A percentile compares a stretch with the other conserved stretches of the same genome.
Evolutionary conservation across 2,329 filamentous ascomycete genomes (phyloP).

Genomic region (Pezicula carpinea): DNA sequence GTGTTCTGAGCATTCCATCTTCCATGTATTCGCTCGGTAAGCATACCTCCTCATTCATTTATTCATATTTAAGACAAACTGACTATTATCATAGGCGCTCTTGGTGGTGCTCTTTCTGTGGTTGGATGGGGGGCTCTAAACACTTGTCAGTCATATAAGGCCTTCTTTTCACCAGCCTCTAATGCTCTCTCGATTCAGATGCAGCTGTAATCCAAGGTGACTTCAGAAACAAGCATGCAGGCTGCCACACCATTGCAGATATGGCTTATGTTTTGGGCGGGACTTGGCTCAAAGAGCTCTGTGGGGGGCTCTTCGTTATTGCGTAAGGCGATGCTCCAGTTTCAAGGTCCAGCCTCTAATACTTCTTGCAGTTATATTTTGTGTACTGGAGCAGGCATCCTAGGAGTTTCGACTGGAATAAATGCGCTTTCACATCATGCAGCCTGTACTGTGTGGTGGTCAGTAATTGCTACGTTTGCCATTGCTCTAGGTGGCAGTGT

Average conservation of each 20-base stretch:
- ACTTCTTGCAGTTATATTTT: slow-evolving; percentile 39
- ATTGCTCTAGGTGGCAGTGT: slow-evolving; percentile 45
- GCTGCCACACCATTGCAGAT: slow-evolving; percentile 48
- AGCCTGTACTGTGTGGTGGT: slow-evolving; percentile 52
- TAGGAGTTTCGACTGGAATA: slow-evolving; percentile 52
- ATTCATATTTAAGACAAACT: background rate
- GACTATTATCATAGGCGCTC: slow-evolving; percentile 21
- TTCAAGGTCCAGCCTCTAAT: background rate
- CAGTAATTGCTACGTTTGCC: slow-evolving; percentile 44
- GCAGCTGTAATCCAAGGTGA: slow-evolving; percentile 43
- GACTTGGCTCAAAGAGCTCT: slow-evolving; percentile 42
- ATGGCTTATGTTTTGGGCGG: slow-evolving; percentile 54
- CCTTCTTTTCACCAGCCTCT: slow-evolving; percentile 1
- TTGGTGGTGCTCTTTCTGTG: slow-evolving; percentile 37
- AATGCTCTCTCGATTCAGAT: slow-evolving; percentile 16
- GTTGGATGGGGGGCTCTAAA: slow-evolving; percentile 31
- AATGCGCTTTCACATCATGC: slow-evolving; percentile 54
- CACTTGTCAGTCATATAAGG: slow-evolving; percentile 15
- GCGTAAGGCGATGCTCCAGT: slow-evolving; percentile 22
- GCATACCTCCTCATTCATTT: background rate
- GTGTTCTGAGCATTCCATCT: slow-evolving; percentile 36
- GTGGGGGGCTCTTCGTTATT: slow-evolving; percentile 50
- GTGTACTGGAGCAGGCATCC: slow-evolving; percentile 49
- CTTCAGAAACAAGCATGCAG: slow-evolving; percentile 43
- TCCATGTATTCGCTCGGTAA: slow-evolving; percentile 33